Evolutionary conservation across 78 protist genomes (phyloP).

Genomic region (Polysphondylium violaceum): DNA sequence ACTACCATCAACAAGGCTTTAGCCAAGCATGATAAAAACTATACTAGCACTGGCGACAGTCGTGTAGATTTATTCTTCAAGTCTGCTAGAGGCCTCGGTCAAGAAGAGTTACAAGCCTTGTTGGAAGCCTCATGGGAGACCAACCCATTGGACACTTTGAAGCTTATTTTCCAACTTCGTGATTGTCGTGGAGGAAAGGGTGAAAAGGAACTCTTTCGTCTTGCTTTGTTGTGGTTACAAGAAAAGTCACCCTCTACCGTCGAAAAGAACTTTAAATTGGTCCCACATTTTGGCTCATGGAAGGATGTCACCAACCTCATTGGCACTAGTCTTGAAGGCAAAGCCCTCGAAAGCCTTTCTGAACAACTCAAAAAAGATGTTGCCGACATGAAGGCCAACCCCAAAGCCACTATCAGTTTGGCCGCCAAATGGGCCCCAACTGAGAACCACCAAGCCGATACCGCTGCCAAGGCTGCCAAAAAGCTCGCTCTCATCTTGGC

Average conservation of each 20-base stretch:
- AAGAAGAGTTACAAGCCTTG: background rate
- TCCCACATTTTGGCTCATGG: slow-evolving; percentile 79
- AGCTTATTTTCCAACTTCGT: slow-evolving; percentile 52
- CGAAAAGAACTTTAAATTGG: slow-evolving; percentile 31
- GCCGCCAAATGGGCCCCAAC: slow-evolving; percentile 82
- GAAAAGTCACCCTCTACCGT: slow-evolving; percentile 9
- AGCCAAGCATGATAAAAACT: slow-evolving; percentile 16
- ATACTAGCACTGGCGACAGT: slow-evolving; percentile 23
- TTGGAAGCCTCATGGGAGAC: slow-evolving; percentile 43
- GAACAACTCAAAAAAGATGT: slow-evolving; percentile 36
- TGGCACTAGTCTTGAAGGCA: slow-evolving; percentile 38
- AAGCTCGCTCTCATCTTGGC: slow-evolving; percentile 38
- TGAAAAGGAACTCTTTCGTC: slow-evolving; percentile 47
- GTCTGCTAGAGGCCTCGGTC: slow-evolving; percentile 44
- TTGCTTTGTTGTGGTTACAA: slow-evolving; percentile 33
- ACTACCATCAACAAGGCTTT: background rate
- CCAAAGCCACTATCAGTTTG: slow-evolving; percentile 48
- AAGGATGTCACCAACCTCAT: slow-evolving; percentile 54
- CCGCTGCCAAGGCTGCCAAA: slow-evolving; percentile 10
- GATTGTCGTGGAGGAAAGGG: slow-evolving; percentile 82
- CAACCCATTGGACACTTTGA: slow-evolving; percentile 66
- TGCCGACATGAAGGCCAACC: background rate
- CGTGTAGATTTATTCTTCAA: slow-evolving; percentile 61
- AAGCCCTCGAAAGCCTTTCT: slow-evolving; percentile 28
- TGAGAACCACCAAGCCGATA: background rate